These are phyloP conservation scores for Arthrobotrys pseudoclavata DNA, from an alignment of 2,329 filamentous ascomycete species.

Conservation along the genomic window DNA sequence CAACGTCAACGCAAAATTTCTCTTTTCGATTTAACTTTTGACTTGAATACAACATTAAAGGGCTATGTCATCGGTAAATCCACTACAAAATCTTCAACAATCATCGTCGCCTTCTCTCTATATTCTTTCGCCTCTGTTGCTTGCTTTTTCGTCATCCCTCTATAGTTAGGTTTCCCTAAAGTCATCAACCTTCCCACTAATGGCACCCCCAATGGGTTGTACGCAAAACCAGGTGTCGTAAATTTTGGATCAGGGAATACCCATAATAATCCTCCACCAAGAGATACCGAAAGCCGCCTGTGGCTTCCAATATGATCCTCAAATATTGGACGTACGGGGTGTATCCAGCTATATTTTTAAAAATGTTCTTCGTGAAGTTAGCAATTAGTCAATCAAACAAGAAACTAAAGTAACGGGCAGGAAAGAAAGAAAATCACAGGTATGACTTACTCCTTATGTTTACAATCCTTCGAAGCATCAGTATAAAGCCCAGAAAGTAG, in stretches of 20 bases:
- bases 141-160: slow-evolving; percentile 24
- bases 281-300: neutral
- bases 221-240: slow-evolving; percentile 30
- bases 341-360: slow-evolving; percentile 22
- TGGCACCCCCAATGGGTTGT: slow-evolving; percentile 5
- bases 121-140: slow-evolving; percentile 1
- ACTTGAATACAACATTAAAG: neutral
- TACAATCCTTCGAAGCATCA: slow-evolving; percentile 29
- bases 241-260: slow-evolving; percentile 25
- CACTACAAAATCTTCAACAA: slow-evolving; percentile 42
- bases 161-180: slow-evolving; percentile 28
- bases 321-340: slow-evolving; percentile 26
- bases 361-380: neutral
- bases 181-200: slow-evolving; percentile 38
- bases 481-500: slow-evolving; percentile 2
- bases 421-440: neutral
- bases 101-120: slow-evolving; percentile 13
- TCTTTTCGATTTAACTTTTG: neutral
- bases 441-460: slow-evolving; percentile 25
- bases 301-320: slow-evolving; percentile 2
- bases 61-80: slow-evolving; percentile 27
- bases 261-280: slow-evolving; percentile 29
- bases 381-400: neutral
- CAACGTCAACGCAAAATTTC: slow-evolving; percentile 31
- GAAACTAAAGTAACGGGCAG: no score